phyloP scores from a whole-genome alignment of 2,329 filamentous ascomycete genomes.

The Colletotrichum salicis region DNA sequence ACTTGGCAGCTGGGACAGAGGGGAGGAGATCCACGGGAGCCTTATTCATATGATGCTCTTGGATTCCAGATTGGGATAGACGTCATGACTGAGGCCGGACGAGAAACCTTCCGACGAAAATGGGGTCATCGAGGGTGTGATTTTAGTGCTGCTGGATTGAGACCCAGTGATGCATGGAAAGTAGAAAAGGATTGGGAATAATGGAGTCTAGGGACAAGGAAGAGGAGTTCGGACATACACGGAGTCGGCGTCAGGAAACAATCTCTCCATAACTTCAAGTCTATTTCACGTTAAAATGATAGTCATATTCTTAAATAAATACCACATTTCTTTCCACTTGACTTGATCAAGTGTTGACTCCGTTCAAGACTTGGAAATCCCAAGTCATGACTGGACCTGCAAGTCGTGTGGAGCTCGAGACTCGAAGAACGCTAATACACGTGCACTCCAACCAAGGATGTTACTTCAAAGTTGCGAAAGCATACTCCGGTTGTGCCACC shows the following conservation, averaged over 20 bases:
- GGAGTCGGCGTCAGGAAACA: background rate
- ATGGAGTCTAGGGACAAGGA: background rate
- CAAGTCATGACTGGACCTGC: no score
- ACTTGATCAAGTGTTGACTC: no score
- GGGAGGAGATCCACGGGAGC: conserved; percentile 61
- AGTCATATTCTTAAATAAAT: background rate
- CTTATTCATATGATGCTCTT: conserved; percentile 60
- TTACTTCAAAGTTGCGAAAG: no score
- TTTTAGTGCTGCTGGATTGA: conserved; percentile 47
- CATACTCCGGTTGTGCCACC: no score
- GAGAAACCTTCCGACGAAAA: conserved; percentile 53
- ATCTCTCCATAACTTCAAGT: background rate
- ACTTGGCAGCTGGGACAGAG: conserved; percentile 63
- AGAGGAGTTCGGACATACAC: background rate
- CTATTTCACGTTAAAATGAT: background rate
- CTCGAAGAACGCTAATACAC: no score
- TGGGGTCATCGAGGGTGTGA: conserved; percentile 60
- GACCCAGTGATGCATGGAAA: conserved; percentile 57
- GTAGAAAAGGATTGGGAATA: conserved; percentile 54
- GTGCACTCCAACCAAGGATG: no score
- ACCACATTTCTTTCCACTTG: background rate
- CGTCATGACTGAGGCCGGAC: conserved; percentile 57
- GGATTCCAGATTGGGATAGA: conserved; percentile 57
- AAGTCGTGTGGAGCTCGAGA: no score
- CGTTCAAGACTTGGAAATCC: no score